These are phyloP conservation scores for Stachybotrys elegans DNA, from an alignment of 2,329 filamentous ascomycete genomes.

Conservation along the genomic window DNA sequence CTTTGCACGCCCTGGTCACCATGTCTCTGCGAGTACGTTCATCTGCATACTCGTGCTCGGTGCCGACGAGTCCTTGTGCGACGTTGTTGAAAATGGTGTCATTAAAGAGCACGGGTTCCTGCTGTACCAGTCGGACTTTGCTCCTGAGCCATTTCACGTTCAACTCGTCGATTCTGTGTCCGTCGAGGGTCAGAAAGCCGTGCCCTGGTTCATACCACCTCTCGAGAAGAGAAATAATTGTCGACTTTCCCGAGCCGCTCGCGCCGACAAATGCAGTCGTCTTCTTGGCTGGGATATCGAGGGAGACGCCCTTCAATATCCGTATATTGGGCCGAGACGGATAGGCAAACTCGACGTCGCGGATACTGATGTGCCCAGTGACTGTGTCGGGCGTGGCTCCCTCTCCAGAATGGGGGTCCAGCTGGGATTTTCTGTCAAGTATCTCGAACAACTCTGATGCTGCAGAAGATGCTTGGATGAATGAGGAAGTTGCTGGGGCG, in stretches of 20 bases:
- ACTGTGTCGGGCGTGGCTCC: neutral
- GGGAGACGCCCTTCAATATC: constrained; percentile 1
- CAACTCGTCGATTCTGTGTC: constrained; percentile 11
- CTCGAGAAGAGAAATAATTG: constrained; percentile 2
- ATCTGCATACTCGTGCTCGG: constrained; percentile 28
- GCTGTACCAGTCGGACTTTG: constrained; percentile 46
- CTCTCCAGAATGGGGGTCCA: neutral
- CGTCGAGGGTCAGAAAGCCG: constrained; percentile 11
- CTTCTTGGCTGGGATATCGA: constrained; percentile 1
- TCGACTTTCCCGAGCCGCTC: neutral
- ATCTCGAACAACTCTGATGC: constrained; percentile 25
- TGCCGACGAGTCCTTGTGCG: constrained; percentile 34
- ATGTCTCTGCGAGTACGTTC: constrained; percentile 34
- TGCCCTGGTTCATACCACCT: constrained; percentile 3
- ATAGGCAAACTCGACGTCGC: constrained; percentile 2
- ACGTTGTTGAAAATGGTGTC: constrained; percentile 43
- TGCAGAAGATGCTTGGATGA: constrained; percentile 24
- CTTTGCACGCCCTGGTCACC: constrained; percentile 42
- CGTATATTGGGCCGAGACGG: neutral
- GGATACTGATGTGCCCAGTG: constrained; percentile 1
- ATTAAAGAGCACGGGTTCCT: constrained; percentile 52
- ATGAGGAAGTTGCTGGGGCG: constrained; percentile 9
- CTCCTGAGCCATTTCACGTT: constrained; percentile 36
- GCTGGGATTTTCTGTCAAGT: constrained; percentile 19
- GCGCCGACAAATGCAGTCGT: constrained; percentile 1